A percentile compares a stretch with the other conserved stretches of the same genome.
Evolutionary conservation across 169 alveolate species (phyloP).

Genomic region (Neospora caninum): DNA sequence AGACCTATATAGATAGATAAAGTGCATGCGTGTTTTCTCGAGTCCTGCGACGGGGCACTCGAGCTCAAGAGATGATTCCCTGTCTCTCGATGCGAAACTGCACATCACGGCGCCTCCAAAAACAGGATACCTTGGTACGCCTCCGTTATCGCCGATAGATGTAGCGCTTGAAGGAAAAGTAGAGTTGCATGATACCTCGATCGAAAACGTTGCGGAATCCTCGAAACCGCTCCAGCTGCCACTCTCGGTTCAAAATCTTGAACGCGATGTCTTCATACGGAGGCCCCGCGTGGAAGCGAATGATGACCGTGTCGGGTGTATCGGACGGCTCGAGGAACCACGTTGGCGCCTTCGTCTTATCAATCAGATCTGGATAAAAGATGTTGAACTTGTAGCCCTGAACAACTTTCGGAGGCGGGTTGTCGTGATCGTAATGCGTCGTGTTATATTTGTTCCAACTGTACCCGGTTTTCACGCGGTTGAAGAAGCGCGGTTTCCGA

Average conservation of each 20-base stretch:
- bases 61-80: no score
- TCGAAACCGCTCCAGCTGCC: conserved; percentile 85
- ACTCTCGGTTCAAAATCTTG: conserved; percentile 95
- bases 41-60: no score
- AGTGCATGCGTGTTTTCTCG: no score
- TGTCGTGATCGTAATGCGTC: conserved; percentile 96
- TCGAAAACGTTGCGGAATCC: conserved; percentile 77
- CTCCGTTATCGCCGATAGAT: conserved; percentile 70
- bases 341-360: conserved; percentile 93
- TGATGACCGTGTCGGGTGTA: conserved; percentile 87
- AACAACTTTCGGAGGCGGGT: conserved; percentile 97
- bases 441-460: conserved; percentile 98
- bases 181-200: conserved; percentile 76
- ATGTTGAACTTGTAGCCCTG: conserved; percentile 90
- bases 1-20: no score
- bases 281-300: conserved; percentile 97
- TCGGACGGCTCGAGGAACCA: conserved; percentile 91
- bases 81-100: no score
- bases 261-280: conserved; percentile 98
- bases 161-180: conserved; percentile 75
- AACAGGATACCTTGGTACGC: not conserved
- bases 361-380: conserved; percentile 94
- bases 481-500: conserved; percentile 93
- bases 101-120: no score
- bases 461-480: conserved; percentile 93